These are phyloP conservation scores for Alternaria solani DNA, from an alignment of 2,329 filamentous ascomycete genomes.

Conservation along the genomic window DNA sequence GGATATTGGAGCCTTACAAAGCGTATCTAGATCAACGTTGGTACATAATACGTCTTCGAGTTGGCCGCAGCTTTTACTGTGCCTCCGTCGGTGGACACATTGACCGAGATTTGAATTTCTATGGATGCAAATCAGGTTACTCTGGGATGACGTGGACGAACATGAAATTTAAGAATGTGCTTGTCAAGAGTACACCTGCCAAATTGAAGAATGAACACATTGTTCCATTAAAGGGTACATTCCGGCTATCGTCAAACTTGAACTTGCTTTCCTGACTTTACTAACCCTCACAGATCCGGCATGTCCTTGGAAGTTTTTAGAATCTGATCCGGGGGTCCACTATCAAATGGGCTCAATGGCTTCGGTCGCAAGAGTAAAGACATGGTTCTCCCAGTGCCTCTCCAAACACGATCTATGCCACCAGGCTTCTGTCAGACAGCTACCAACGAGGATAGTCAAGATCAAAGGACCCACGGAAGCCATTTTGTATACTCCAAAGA, in stretches of 20 bases:
- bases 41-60: too few species aligned
- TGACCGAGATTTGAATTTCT: too few species aligned
- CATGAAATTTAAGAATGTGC: too few species aligned
- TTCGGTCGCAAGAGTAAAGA: not conserved
- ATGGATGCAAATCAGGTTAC: not conserved
- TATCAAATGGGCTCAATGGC: not conserved
- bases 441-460: slow-evolving; percentile 2
- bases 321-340: rapidly evolving
- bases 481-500: not conserved
- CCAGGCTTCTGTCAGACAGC: not conserved
- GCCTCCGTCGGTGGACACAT: too few species aligned
- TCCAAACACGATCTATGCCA: not conserved
- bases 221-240: not conserved
- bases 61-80: too few species aligned
- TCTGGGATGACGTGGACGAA: too few species aligned
- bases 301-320: not conserved
- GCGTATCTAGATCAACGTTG: not conserved
- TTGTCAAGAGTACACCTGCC: not conserved
- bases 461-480: not conserved
- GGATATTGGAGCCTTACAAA: not conserved
- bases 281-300: not conserved
- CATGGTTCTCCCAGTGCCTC: slow-evolving; percentile 1
- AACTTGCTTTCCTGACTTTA: not conserved
- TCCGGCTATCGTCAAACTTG: too few species aligned
- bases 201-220: not conserved